phyloP scores from a whole-genome alignment of 169 alveolate genomes.

The Cryptosporidium meleagridis region DNA sequence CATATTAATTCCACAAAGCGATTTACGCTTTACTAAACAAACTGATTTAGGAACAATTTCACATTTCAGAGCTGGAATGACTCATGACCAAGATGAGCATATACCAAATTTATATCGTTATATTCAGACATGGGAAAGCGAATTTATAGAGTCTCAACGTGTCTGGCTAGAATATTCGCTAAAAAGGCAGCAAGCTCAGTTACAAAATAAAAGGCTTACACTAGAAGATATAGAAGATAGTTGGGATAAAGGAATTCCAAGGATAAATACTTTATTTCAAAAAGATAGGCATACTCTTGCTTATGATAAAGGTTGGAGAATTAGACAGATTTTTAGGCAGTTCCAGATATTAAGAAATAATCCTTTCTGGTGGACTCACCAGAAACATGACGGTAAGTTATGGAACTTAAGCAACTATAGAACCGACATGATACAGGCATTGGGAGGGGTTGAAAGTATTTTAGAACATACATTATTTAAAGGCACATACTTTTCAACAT shows the following conservation, averaged over 20 bases:
- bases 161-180: constrained; percentile 99
- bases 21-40: constrained; percentile 95
- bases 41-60: constrained; percentile 98
- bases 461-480: constrained; percentile 99
- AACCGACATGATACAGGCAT: constrained; percentile 99
- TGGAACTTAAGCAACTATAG: constrained; percentile 99
- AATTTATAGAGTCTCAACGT: constrained; percentile 98
- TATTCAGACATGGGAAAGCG: constrained; percentile 99
- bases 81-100: constrained; percentile 99
- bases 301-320: constrained; percentile 99
- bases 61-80: constrained; percentile 99
- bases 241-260: constrained; percentile 99
- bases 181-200: constrained; percentile 98
- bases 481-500: constrained; percentile 99
- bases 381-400: constrained; percentile 99
- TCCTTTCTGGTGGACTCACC: constrained; percentile 99
- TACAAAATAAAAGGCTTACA: constrained; percentile 97
- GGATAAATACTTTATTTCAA: constrained; percentile 99
- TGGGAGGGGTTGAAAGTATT: constrained; percentile 99
- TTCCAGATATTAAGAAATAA: constrained; percentile 95
- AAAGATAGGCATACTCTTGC: constrained; percentile 99
- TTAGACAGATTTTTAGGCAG: constrained; percentile 97
- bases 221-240: constrained; percentile 99
- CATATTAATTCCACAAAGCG: constrained; percentile 99
- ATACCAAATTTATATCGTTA: constrained; percentile 99